Base-by-base conservation (phyloP, 192 early-diverging fungal species). In the Backusella circina region DNA sequence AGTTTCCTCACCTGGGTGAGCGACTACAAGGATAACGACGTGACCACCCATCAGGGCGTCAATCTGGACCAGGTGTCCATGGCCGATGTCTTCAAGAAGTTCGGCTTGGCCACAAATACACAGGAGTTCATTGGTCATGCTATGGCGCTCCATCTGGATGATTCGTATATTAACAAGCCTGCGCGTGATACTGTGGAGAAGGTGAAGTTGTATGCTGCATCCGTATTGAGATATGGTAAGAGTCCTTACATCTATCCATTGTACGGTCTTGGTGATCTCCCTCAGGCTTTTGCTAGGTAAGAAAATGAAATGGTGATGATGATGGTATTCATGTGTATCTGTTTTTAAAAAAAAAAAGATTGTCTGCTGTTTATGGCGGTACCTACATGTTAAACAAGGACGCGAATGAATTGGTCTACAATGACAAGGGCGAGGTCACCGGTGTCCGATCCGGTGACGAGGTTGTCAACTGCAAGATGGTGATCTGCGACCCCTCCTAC, bases 241-340 rank as follows among this genome's bases (percentile, higher is more conserved):
- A 93, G 90, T 76, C 98, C 98, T 38, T 99, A 99, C 84, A 97
- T 99, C 79, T 99, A 99, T 85, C 98, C 97, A 72, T 86, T 96
- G 75, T 99, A 97, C 78, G 98, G 98, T 47, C 88, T 99, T 70
- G 97, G 97, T 50, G 98, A 99, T 79, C 84, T 99, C 36, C 97
- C 98, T 57, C 98, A 99, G 85, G 92, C 94, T 41, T 99, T 99
- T 87, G 97, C 98, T 65, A 86, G 90, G 90, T 89, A 88, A 77
- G 10, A 39, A 38, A 66, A 44, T 8, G 12, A 41, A 41, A 18
- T 41, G 13, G 39, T 15, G 39, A 41, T 41, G 37, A 10, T 10
- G 7, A 18, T 16, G 16, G 16, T 16, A 18, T 12, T 13, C 3
- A 15, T 39, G 3, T 39, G 15, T 54, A 21, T n/a, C 18, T 70